Evolutionary conservation across 1,139 yeast species (phyloP).

Genomic region (Citeromyces siamensis): DNA sequence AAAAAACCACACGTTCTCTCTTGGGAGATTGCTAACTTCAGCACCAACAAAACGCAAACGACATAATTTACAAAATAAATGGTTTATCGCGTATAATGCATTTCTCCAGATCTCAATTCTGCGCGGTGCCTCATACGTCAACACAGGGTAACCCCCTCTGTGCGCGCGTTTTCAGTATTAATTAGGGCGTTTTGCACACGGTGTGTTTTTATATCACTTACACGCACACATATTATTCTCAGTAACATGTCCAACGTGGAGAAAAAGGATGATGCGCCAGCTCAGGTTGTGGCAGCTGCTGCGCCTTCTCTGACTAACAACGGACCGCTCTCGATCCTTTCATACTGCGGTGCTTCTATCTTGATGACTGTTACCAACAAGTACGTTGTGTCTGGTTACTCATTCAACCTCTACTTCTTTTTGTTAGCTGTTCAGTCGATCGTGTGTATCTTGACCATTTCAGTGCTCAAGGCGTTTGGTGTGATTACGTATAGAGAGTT

Average conservation of each 20-base stretch:
- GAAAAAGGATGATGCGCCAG: conserved; percentile 5
- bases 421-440: conserved; percentile 71
- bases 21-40: too few species aligned
- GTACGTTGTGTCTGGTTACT: conserved; percentile 72
- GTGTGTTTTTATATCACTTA: neutral
- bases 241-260: conserved; percentile 15
- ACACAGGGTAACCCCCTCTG: neutral
- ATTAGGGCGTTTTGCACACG: conserved; percentile 3
- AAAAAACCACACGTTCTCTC: too few species aligned
- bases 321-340: conserved; percentile 74
- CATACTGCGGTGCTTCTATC: conserved; percentile 88
- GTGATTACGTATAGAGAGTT: conserved; percentile 79
- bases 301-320: conserved; percentile 44
- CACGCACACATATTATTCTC: neutral
- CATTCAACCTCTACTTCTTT: conserved; percentile 85
- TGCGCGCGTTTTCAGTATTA: conserved; percentile 1
- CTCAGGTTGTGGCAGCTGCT: conserved; percentile 3
- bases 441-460: conserved; percentile 70
- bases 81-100: neutral
- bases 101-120: neutral
- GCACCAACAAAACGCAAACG: too few species aligned
- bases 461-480: conserved; percentile 57
- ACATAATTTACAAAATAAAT: too few species aligned
- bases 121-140: neutral
- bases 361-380: conserved; percentile 98